Evolutionary conservation across 2,329 filamentous ascomycete genomes (phyloP), one percentile per base, ranked within the genome.

Genomic region (Penicillium italicum): DNA sequence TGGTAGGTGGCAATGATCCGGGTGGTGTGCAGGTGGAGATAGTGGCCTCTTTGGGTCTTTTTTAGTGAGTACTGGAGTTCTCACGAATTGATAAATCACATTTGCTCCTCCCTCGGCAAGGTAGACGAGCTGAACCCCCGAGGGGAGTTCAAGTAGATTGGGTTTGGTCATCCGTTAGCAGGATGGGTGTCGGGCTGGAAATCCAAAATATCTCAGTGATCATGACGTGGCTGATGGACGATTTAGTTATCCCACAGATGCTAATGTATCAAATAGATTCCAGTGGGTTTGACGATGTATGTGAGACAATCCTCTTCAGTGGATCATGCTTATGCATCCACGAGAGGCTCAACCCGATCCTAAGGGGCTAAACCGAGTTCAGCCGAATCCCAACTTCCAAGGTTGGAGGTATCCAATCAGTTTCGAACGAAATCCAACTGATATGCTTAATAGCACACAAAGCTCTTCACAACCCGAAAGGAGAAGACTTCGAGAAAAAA

Each of bases 21-120:
- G 12, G 53, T 65, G 31, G 57, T 57, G 43, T 56, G 57, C 31
- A 42, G 48, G 9, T 50, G 49, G 63, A 57, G 37, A 60, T 58
- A 52, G 51, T 45, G 12, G 50, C 30, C 46, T 56, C 12, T 55
- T 65, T 18, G 55, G 49, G 26, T 62, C 62, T 36, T 62, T 72
- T 72, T 57, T 70, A 60, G 10, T 11, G 48, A 33, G 26, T 12
- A 36, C 68, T 58, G 44, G 57, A 61, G 41, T 50, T 70, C 62
- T 57, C 43, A 76, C 74, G 53, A 89, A 79, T 62, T 81, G 80
- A 66, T 89, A 91, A 59, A 92, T 86, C 49, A 87, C 81, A 70
- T 94, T 93, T 50, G 90, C 89, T 24, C 88, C 86, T 24, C 89
- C 90, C 71, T 94, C 89, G 24, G 79, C 80, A 10, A 85, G 71